Conservation (phyloP, 176 grass and related monocot genomes). For the Hsuehochloa calcarea region DNA sequence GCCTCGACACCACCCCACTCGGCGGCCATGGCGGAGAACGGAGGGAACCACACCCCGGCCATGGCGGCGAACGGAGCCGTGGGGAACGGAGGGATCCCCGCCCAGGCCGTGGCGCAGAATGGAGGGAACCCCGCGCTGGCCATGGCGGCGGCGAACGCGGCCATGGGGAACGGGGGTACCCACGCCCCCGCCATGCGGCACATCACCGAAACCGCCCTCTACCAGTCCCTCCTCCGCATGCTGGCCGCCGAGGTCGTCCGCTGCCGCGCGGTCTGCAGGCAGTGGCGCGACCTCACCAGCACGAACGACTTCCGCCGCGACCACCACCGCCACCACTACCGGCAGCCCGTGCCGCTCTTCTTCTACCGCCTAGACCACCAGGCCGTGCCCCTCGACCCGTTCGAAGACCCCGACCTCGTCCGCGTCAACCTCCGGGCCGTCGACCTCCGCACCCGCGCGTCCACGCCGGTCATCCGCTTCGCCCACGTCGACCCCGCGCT, state of each 20-base stretch:
- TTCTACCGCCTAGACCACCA: background rate
- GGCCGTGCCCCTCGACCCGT: background rate
- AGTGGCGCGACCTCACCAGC: background rate
- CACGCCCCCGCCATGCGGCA: background rate
- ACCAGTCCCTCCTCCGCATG: background rate
- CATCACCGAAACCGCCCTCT: background rate
- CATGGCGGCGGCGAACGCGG: background rate
- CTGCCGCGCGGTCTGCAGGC: background rate
- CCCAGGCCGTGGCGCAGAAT: background rate
- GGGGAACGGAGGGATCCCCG: background rate
- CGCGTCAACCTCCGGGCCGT: constrained; percentile 6
- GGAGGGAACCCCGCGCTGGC: background rate
- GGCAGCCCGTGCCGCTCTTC: constrained; percentile 21
- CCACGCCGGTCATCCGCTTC: background rate
- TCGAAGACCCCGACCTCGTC: background rate
- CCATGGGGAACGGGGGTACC: background rate
- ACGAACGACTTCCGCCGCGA: background rate
- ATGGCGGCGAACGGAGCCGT: background rate
- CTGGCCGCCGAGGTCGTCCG: background rate
- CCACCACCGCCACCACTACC: background rate
- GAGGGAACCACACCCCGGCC: background rate
- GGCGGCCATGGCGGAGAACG: background rate
- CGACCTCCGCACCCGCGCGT: background rate
- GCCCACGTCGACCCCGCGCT: background rate
- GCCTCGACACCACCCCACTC: background rate